Evolutionary conservation across 371 early-diverging fungal genomes (phyloP).

Genomic region (Circinella umbellata): DNA sequence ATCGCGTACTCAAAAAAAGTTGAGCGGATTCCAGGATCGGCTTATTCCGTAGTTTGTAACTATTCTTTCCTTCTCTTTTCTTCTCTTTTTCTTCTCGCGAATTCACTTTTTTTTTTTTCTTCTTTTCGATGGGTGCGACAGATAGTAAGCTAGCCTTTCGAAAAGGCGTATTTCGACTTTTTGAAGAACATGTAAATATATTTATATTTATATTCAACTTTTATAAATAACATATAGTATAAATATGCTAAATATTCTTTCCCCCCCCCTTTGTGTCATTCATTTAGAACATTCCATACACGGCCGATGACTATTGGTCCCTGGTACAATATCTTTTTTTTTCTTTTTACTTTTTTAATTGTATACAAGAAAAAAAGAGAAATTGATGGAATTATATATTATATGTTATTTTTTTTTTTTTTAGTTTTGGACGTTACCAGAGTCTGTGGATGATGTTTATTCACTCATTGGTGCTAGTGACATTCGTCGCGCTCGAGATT

Average conservation of each 20-base stretch:
- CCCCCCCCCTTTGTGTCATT: too few relatives aligned
- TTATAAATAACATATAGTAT: too few relatives aligned
- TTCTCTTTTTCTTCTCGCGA: neutral
- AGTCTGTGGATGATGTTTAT: conserved; percentile 84
- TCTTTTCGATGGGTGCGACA: conserved; percentile 73
- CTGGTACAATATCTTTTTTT: conserved; percentile 20
- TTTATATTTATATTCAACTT: neutral
- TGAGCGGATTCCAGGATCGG: neutral
- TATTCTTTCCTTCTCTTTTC: neutral
- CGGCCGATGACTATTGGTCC: conserved; percentile 75
- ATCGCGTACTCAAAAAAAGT: too few relatives aligned
- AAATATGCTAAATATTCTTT: too few relatives aligned
- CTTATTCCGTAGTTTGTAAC: neutral
- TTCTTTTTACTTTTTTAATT: too few relatives aligned
- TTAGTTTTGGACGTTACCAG: conserved; percentile 82
- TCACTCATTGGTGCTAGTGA: conserved; percentile 85
- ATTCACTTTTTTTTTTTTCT: neutral
- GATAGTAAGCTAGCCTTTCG: conserved; percentile 90
- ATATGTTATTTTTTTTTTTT: neutral
- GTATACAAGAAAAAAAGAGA: too few relatives aligned
- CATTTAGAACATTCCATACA: conserved; percentile 65
- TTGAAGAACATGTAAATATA: conserved; percentile 74
- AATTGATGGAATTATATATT: too few relatives aligned
- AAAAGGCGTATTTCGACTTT: conserved; percentile 81
- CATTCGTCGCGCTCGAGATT: conserved; percentile 76